Evolutionary conservation across 1,284 basidiomycete species (phyloP), one percentile per base, ranked within the genome.

Genomic region (Takashimella tepidaria): DNA sequence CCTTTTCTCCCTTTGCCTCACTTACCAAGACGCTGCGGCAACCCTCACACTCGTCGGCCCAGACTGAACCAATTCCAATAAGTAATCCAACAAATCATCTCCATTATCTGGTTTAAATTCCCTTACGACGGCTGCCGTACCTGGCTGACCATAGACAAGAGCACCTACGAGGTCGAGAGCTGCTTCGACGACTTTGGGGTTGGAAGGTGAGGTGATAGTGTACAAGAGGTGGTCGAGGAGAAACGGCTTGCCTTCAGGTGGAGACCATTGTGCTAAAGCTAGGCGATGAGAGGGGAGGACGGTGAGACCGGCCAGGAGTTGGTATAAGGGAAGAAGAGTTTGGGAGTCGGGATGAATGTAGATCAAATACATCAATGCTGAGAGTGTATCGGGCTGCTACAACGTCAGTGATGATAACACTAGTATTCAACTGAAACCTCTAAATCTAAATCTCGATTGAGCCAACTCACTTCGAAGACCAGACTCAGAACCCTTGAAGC

Each of bases 141-240:
- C 47, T 5, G 78, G 66, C 56, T 86, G 87, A 54, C 88, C 88
- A 62, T 83, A 83, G 16, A 83, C 79, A 10, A 92, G 70, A 0
- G 86, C 79, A 1, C 84, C 84, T n/a, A 92, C 74, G 0, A 86
- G 86, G 21, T 78, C 79, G 4, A 91, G 71, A 0, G 80, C 82
- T 0, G 86, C 85, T 72, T 89, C 88, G 63, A 88, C 83, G 2
- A 83, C 68, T 82, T 89, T 56, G 5, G 51, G 55, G 47, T 67
- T 76, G 2, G 49, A 46, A 1, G 54, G 54, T 1, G 23, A 23
- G 19, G 53, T 51, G 37, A 65, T 54, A 4, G 60, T 63, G 21
- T 49, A 47, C 10, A 72, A 54, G 2, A 71, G 60, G 41, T 70
- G 67, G 22, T 54, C 37, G 25, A 72, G 45, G 31, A 72, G 58